Evolutionary conservation across 106 monocot species (phyloP).

Genomic region (Chionographis japonica): DNA sequence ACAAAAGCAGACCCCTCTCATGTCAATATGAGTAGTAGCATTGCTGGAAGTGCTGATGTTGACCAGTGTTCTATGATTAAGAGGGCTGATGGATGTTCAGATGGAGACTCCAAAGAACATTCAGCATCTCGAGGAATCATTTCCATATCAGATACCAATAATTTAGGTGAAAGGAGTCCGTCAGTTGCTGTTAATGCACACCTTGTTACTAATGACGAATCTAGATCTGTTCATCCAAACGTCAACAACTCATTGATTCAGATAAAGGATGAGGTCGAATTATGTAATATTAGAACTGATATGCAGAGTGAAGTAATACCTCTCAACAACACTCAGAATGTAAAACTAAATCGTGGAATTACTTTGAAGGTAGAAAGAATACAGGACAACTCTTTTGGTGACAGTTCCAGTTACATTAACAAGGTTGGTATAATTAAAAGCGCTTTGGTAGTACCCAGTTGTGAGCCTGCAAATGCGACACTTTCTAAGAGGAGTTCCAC

Average conservation of each 20-base stretch:
- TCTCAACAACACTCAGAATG: conserved; percentile 7
- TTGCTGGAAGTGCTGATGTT: conserved; percentile 12
- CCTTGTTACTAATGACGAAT: conserved; percentile 11
- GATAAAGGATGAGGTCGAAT: conserved; percentile 38
- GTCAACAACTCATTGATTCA: conserved; percentile 17
- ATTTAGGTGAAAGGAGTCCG: conserved; percentile 15
- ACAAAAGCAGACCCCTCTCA: conserved; percentile 9
- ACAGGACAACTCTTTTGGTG: conserved; percentile 15
- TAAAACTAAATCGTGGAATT: conserved; percentile 14
- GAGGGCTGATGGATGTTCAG: conserved; percentile 1
- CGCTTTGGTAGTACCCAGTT: conserved; percentile 4
- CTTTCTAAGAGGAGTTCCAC: conserved; percentile 10
- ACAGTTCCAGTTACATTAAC: conserved; percentile 17
- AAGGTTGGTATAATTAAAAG: conserved; percentile 6
- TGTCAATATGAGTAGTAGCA: background rate
- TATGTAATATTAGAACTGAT: conserved; percentile 11
- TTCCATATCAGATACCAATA: background rate
- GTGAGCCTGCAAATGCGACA: conserved; percentile 14
- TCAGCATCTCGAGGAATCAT: conserved; percentile 5
- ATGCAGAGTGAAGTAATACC: conserved; percentile 7
- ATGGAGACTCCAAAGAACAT: conserved; percentile 17
- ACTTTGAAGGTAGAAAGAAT: conserved; percentile 13
- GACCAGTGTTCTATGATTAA: conserved; percentile 4
- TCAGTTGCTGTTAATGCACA: conserved; percentile 14
- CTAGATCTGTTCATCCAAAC: conserved; percentile 13